Percentiles rank a stretch among this genome's conserved stretches.
Conservation (phyloP, 2,329 filamentous ascomycete species). For the Trichoderma breve region DNA sequence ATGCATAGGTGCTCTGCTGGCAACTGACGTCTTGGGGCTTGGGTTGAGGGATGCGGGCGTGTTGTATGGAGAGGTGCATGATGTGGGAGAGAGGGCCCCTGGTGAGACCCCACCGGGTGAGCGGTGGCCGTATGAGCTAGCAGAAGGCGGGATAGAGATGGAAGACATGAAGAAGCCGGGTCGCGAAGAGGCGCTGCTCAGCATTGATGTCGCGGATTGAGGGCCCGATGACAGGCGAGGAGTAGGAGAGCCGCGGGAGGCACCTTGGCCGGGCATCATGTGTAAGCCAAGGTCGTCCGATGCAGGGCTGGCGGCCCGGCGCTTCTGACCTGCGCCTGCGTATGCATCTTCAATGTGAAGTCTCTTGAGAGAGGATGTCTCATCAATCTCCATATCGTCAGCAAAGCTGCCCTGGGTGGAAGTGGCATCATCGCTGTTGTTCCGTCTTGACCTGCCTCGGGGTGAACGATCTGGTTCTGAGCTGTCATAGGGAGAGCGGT, state of each 20-base stretch:
- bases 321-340: conserved; percentile 48
- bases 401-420: conserved; percentile 45
- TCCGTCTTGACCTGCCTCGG: conserved; percentile 44
- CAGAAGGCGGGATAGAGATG: conserved; percentile 42
- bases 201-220: conserved; percentile 44
- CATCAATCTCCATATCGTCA: conserved; percentile 52
- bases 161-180: conserved; percentile 50
- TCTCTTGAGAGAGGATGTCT: conserved; percentile 49
- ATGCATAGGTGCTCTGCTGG: conserved; percentile 40
- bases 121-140: conserved; percentile 46
- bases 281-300: conserved; percentile 46
- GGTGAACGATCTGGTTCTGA: conserved; percentile 50
- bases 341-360: conserved; percentile 50
- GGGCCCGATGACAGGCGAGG: conserved; percentile 48
- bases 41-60: conserved; percentile 48
- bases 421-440: conserved; percentile 53
- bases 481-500: conserved; percentile 45
- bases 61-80: conserved; percentile 50
- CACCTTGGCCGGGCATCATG: conserved; percentile 38
- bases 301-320: conserved; percentile 55
- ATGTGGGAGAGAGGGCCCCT: conserved; percentile 50
- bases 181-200: conserved; percentile 40
- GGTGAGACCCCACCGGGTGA: conserved; percentile 48
- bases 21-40: conserved; percentile 49
- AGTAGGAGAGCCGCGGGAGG: conserved; percentile 52